These are phyloP conservation scores for Chaetomium globosum DNA, from an alignment of 2,329 filamentous ascomycete species.

Conservation along the genomic window DNA sequence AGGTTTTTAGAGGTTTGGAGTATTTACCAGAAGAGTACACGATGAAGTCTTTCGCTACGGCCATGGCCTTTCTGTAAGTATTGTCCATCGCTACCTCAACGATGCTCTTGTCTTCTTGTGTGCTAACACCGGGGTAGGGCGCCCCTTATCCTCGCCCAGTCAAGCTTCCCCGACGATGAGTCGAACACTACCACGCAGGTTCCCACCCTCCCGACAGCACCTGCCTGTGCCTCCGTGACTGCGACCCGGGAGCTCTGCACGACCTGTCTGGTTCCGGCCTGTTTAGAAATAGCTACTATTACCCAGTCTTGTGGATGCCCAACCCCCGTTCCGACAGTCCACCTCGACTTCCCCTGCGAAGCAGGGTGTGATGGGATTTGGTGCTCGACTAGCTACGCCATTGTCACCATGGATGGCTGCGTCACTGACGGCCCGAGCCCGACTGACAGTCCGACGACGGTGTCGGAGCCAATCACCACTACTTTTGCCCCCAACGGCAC, in stretches of 20 bases:
- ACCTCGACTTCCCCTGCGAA: conserved; percentile 39
- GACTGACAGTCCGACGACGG: conserved; percentile 10
- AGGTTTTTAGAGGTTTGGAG: background rate
- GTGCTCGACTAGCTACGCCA: conserved; percentile 36
- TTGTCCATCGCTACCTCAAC: background rate
- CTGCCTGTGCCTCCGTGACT: conserved; percentile 40
- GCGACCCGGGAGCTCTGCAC: conserved; percentile 41
- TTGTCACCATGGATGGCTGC: conserved; percentile 23
- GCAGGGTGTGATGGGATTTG: conserved; percentile 40
- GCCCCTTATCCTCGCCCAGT: conserved; percentile 2
- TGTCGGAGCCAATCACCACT: background rate
- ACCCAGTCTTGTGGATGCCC: conserved; percentile 43
- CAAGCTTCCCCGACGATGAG: background rate
- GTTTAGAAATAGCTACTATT: conserved; percentile 40
- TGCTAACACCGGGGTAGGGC: background rate
- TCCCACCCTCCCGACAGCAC: background rate
- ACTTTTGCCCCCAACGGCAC: conserved; percentile 9
- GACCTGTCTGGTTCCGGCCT: conserved; percentile 42
- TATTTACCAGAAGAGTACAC: background rate
- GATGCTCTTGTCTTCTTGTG: background rate
- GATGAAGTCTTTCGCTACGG: conserved; percentile 7
- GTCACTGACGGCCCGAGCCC: background rate
- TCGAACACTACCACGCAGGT: background rate
- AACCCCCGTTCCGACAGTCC: conserved; percentile 38
- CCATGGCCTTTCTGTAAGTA: conserved; percentile 13